phyloP scores from a whole-genome alignment of 805 yeast genomes.

The Schwanniomyces sp. region DNA sequence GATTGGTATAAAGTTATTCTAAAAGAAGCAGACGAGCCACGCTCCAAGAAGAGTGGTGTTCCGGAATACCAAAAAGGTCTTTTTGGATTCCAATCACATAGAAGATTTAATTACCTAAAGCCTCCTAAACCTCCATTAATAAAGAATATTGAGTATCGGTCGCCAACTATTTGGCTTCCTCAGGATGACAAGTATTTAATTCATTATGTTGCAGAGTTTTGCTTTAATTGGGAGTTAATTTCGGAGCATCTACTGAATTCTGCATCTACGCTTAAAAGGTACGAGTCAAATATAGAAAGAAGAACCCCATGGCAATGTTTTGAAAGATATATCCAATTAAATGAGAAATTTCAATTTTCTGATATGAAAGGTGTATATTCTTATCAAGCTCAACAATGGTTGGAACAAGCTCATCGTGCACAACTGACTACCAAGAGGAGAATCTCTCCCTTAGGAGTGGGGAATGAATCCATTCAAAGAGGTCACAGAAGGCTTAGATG shows the following conservation, averaged over 20 bases:
- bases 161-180: slow-evolving; percentile 96
- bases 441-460: slow-evolving; percentile 91
- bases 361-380: slow-evolving; percentile 90
- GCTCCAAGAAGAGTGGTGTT: slow-evolving; percentile 14
- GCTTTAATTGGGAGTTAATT: slow-evolving; percentile 91
- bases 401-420: slow-evolving; percentile 85
- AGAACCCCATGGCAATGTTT: slow-evolving; percentile 99
- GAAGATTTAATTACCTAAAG: slow-evolving; percentile 62
- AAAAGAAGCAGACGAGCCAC: slow-evolving; percentile 30
- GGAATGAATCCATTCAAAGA: slow-evolving; percentile 85
- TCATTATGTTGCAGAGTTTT: slow-evolving; percentile 78
- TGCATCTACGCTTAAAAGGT: slow-evolving; percentile 58
- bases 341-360: slow-evolving; percentile 79
- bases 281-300: slow-evolving; percentile 86
- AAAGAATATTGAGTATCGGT: slow-evolving; percentile 74
- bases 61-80: slow-evolving; percentile 56
- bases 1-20: slow-evolving; percentile 60
- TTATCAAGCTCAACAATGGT: slow-evolving; percentile 82
- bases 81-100: slow-evolving; percentile 50
- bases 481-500: slow-evolving; percentile 90
- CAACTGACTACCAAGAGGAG: slow-evolving; percentile 87
- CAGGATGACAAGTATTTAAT: slow-evolving; percentile 84
- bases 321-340: slow-evolving; percentile 90
- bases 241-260: slow-evolving; percentile 73
- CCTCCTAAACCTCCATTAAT: slow-evolving; percentile 93